Conservation (phyloP, 345 rosid genomes). For the Salix brachista region DNA sequence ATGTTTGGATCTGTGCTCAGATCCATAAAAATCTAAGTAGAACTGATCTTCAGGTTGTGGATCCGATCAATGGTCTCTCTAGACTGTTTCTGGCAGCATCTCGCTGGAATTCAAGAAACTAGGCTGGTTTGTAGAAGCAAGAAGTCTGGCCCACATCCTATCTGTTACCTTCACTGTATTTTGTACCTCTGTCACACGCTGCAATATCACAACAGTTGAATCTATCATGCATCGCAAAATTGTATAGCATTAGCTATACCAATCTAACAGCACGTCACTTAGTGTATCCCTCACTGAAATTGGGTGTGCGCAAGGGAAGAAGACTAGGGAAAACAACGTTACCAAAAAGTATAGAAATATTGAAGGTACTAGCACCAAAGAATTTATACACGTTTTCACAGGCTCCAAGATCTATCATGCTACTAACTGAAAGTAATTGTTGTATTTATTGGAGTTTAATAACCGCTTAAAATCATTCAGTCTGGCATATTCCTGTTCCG, state of each 20-base stretch:
- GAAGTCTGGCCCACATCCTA: constrained; percentile 98
- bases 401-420: background rate
- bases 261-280: too few species aligned
- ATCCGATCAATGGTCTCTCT: constrained; percentile 31
- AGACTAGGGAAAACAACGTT: too few species aligned
- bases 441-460: background rate
- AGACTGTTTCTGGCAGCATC: constrained; percentile 26
- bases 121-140: constrained; percentile 92
- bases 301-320: too few species aligned
- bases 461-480: background rate
- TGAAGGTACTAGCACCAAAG: background rate
- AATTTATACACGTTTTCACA: background rate
- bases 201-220: constrained; percentile 18
- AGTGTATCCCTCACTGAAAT: too few species aligned
- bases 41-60: constrained; percentile 38
- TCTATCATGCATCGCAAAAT: background rate
- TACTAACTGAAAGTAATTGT: background rate
- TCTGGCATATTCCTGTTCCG: too few species aligned
- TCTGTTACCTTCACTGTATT: constrained; percentile 80
- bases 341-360: too few species aligned
- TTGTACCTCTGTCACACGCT: constrained; percentile 72
- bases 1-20: constrained; percentile 9
- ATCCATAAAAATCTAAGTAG: constrained; percentile 26
- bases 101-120: constrained; percentile 56
- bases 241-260: background rate